A percentile compares a stretch with the other conserved stretches of the same genome.
Evolutionary conservation across 140 eudicot species (phyloP).

Genomic region (Flaveria floridana): DNA sequence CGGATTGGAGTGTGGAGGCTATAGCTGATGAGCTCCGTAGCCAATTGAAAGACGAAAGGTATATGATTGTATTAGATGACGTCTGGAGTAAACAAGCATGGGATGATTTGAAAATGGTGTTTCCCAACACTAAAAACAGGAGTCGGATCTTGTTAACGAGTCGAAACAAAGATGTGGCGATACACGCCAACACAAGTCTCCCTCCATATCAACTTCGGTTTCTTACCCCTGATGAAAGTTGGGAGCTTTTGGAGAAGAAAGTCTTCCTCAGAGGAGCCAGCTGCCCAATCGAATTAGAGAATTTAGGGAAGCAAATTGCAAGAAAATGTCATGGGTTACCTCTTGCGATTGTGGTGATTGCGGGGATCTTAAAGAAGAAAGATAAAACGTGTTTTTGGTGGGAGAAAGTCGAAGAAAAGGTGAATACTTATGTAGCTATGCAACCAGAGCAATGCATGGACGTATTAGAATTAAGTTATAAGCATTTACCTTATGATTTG

Average conservation of each 20-base stretch:
- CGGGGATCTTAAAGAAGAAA: slow-evolving; percentile 31
- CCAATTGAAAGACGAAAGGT: too few relatives aligned
- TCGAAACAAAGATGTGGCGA: slow-evolving; percentile 25
- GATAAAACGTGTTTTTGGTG: slow-evolving; percentile 25
- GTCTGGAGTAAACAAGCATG: too few relatives aligned
- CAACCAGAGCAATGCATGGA: slow-evolving; percentile 23
- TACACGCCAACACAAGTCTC: slow-evolving; percentile 24
- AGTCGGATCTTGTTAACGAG: slow-evolving; percentile 35
- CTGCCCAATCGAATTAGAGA: slow-evolving; percentile 32
- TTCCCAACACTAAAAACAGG: slow-evolving; percentile 26
- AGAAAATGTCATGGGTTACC: slow-evolving; percentile 44
- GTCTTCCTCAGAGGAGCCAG: slow-evolving; percentile 29
- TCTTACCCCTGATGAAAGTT: slow-evolving; percentile 33
- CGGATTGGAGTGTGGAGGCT: too few relatives aligned
- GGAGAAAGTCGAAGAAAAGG: slow-evolving; percentile 28
- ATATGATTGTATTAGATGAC: too few relatives aligned
- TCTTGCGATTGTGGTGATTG: slow-evolving; percentile 40
- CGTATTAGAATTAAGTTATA: slow-evolving; percentile 39
- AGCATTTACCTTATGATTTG: slow-evolving; percentile 33
- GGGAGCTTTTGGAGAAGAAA: slow-evolving; percentile 43
- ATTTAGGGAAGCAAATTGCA: slow-evolving; percentile 36
- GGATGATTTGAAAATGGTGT: too few relatives aligned
- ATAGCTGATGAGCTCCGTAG: too few relatives aligned
- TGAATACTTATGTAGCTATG: slow-evolving; percentile 17
- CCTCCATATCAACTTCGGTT: slow-evolving; percentile 30